phyloP scores from a whole-genome alignment of 192 early-diverging fungal genomes.

The Spizellomyces sp. region DNA sequence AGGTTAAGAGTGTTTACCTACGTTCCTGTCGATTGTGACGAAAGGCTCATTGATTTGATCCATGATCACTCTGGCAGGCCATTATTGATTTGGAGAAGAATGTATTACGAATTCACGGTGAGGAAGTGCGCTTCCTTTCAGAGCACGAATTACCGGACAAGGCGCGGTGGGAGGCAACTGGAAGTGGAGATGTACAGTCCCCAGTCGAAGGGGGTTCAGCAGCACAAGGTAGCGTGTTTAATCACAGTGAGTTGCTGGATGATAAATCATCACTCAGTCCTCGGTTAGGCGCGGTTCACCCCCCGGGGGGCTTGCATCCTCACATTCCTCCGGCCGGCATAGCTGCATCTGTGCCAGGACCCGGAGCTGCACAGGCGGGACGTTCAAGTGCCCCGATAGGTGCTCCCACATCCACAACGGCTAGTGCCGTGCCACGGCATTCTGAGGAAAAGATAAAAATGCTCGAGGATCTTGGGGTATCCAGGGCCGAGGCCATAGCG shows the following conservation, averaged over 20 bases:
- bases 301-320: slow-evolving; percentile 2
- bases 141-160: slow-evolving; percentile 91
- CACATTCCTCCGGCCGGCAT: slow-evolving; percentile 6
- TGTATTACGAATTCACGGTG: slow-evolving; percentile 75
- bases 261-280: neutral
- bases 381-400: no score
- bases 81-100: slow-evolving; percentile 89
- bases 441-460: slow-evolving; percentile 72
- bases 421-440: slow-evolving; percentile 18
- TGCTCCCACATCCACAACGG: no score
- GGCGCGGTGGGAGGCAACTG: slow-evolving; percentile 35
- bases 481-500: slow-evolving; percentile 75
- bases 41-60: neutral
- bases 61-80: slow-evolving; percentile 50
- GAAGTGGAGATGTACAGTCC: slow-evolving; percentile 9
- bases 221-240: slow-evolving; percentile 5
- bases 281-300: slow-evolving; percentile 3
- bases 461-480: slow-evolving; percentile 77
- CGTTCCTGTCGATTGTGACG: no score
- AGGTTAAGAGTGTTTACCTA: slow-evolving; percentile 41
- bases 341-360: neutral
- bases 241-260: neutral
- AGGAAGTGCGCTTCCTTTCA: slow-evolving; percentile 81
- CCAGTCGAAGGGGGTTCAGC: slow-evolving; percentile 21
- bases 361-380: slow-evolving; percentile 2